phyloP scores from a whole-genome alignment of 2,329 filamentous ascomycete species.

The Alternaria panax region DNA sequence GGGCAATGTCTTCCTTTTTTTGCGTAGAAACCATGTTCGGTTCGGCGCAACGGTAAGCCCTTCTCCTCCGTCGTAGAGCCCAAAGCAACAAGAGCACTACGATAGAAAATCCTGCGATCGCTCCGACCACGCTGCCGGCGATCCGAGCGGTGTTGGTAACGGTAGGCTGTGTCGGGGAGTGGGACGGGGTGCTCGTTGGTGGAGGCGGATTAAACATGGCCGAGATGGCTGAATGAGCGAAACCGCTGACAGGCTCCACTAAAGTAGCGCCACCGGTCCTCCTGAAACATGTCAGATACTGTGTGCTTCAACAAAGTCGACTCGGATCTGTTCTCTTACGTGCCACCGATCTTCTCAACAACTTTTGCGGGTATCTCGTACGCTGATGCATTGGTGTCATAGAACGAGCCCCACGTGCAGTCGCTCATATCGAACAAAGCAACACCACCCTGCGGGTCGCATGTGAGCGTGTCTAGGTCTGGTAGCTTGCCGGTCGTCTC shows the following conservation, averaged over 20 bases:
- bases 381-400: neutral
- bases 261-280: neutral
- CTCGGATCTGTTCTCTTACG: neutral
- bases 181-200: neutral
- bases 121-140: neutral
- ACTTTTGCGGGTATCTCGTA: neutral
- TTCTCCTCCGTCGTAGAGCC: neutral
- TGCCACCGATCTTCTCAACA: neutral
- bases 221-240: neutral
- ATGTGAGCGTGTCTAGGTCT: neutral
- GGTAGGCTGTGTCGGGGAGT: neutral
- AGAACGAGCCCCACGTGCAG: neutral
- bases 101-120: neutral
- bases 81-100: neutral
- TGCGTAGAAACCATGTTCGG: neutral
- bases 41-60: neutral
- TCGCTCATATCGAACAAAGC: neutral
- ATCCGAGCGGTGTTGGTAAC: neutral
- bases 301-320: fast-evolving
- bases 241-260: neutral
- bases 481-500: neutral
- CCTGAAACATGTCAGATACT: neutral
- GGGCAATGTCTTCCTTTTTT: neutral
- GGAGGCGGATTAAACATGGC: neutral
- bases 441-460: neutral